Evolutionary conservation across 139 green algal genomes (phyloP), one percentile per base, ranked within the genome.

Genomic region (Coelastrella sp.): DNA sequence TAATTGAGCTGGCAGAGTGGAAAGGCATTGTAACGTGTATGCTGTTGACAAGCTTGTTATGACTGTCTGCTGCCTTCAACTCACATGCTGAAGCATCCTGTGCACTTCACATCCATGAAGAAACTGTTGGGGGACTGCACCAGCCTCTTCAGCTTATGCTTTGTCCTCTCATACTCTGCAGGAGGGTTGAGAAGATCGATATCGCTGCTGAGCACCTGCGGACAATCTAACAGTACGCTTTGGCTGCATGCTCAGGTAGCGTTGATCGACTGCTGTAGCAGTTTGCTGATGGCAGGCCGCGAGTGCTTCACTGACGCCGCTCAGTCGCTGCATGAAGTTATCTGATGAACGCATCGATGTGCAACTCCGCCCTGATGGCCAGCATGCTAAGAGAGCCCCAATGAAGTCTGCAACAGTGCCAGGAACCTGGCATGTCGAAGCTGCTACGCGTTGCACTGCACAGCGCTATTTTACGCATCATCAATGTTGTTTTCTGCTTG

Each of bases 71-170:
- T 57, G 48, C 53, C 11, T n/a, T n/a, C 32, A 7, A 88, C 90
- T 88, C 74, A 97, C 94, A 98, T 98, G 82, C 94, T 94, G 86
- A 98, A 98, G 94, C 96, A 98, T 60, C 95, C 96, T 89, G 98
- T 94, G 94, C 96, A 99, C 89, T 98, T 98, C 59, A 99, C 96
- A 89, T 98, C 94, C 96, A 98, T 97, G 94, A 98, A 94, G 87
- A 95, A 96, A 17, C 86, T 93, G 93, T 98, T 98, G 41, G 96
- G 95, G 7, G 88, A 93, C 87, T 96, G 95, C 63, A 98, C 96
- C 83, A 94, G 91, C 50, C 97, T 93, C 94, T 99, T 99, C 59
- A 98, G 90, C 95, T 99, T 99, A 94, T 99, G 96, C 94, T 97
- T 98, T 30, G 76, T 84, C 91, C 97, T 97, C 88, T 99, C 97